phyloP scores from a whole-genome alignment of 352 stramenopile genomes.

The Blastocystis hominis region DNA sequence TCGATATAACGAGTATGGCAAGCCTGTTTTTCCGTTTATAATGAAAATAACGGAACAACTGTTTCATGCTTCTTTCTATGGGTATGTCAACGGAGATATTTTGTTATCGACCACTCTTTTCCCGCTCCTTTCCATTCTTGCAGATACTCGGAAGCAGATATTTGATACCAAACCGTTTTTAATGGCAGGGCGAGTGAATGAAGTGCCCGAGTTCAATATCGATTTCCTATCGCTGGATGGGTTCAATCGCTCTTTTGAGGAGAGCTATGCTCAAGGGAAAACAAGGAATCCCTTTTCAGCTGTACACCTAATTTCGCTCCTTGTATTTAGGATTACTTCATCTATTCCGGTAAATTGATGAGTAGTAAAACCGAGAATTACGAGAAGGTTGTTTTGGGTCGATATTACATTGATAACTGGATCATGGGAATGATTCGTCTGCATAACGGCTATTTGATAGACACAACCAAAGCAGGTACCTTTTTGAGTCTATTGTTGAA shows the following conservation, averaged over 20 bases:
- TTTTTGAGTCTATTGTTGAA: background rate
- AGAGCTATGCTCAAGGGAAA: background rate
- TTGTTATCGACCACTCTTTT: conserved; percentile 2
- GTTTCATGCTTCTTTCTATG: background rate
- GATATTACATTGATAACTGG: conserved; percentile 54
- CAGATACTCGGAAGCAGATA: background rate
- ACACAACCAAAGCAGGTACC: background rate
- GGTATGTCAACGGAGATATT: conserved; percentile 44
- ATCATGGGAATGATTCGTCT: conserved; percentile 19
- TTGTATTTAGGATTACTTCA: conserved; percentile 32
- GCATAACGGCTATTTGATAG: background rate
- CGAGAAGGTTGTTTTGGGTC: background rate
- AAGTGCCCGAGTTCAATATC: background rate
- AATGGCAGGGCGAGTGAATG: conserved; percentile 10
- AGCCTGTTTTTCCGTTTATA: conserved; percentile 3
- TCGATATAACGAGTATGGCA: background rate
- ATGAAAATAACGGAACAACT: background rate
- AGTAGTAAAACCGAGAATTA: background rate
- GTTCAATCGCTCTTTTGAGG: background rate
- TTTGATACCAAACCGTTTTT: background rate
- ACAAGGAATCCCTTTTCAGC: conserved; percentile 23
- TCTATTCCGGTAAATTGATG: background rate
- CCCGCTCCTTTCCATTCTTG: background rate
- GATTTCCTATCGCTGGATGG: background rate
- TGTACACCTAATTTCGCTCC: background rate